Conservation (phyloP, 2,329 filamentous ascomycete genomes). For the Aplosporella prunicola region DNA sequence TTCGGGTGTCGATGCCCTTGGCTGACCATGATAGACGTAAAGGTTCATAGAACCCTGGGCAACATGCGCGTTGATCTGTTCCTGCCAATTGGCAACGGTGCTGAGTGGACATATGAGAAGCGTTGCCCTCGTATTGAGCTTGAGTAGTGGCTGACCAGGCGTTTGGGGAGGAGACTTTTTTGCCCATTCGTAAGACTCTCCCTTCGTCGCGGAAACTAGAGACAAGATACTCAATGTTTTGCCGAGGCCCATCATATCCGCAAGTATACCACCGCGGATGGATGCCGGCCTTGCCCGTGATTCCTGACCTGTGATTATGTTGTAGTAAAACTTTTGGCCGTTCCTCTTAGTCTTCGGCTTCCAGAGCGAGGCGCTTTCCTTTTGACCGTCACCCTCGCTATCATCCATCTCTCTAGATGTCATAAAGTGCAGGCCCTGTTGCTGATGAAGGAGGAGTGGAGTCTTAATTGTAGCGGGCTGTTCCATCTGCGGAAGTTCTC, state of each 20-base stretch:
- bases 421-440: conserved; percentile 85
- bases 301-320: conserved; percentile 66
- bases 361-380: conserved; percentile 68
- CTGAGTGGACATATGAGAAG: conserved; percentile 83
- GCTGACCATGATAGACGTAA: conserved; percentile 79
- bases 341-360: conserved; percentile 48
- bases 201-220: conserved; percentile 55
- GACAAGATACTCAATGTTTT: conserved; percentile 69
- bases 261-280: conserved; percentile 38
- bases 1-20: conserved; percentile 56
- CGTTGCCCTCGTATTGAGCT: conserved; percentile 64
- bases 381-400: conserved; percentile 48
- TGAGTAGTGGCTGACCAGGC: conserved; percentile 25
- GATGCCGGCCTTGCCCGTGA: conserved; percentile 23
- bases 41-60: conserved; percentile 54
- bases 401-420: conserved; percentile 61
- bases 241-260: conserved; percentile 44
- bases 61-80: conserved; percentile 80
- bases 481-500: conserved; percentile 67
- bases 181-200: conserved; percentile 55
- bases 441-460: conserved; percentile 72
- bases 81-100: conserved; percentile 88
- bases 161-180: conserved; percentile 34
- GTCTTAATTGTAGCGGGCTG: conserved; percentile 54
- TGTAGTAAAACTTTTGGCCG: conserved; percentile 58